phyloP scores from a whole-genome alignment of 345 rosid genomes.

The Gossypium anomalum region DNA sequence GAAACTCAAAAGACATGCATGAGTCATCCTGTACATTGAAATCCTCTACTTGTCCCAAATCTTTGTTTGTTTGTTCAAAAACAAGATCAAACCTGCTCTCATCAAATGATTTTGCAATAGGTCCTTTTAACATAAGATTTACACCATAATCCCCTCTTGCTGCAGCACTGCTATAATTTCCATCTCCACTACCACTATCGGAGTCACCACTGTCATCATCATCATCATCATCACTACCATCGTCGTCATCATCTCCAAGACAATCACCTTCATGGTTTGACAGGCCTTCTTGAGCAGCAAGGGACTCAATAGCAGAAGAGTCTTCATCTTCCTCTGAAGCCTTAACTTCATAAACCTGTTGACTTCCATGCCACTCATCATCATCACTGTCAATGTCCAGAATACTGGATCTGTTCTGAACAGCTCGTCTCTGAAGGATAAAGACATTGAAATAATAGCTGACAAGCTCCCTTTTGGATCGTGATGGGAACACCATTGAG shows the following conservation, averaged over 20 bases:
- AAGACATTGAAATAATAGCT: conserved; percentile 59
- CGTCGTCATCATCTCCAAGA: conserved; percentile 23
- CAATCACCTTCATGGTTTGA: conserved; percentile 19
- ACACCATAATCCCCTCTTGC: conserved; percentile 28
- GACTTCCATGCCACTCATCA: conserved; percentile 42
- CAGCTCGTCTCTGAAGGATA: conserved; percentile 40
- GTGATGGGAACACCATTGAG: conserved; percentile 42
- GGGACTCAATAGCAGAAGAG: conserved; percentile 40
- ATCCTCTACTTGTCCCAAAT: conserved; percentile 14
- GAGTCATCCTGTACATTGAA: conserved; percentile 31
- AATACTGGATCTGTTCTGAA: conserved; percentile 39
- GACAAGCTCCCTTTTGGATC: conserved; percentile 33
- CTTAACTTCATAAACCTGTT: not conserved
- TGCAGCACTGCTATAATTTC: conserved; percentile 5
- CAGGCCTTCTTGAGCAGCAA: conserved; percentile 17
- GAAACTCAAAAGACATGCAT: conserved; percentile 33
- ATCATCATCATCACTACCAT: not conserved
- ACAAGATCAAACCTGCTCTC: conserved; percentile 1
- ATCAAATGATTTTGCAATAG: conserved; percentile 5
- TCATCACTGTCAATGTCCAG: conserved; percentile 45
- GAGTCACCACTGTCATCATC: not conserved
- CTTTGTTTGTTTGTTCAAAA: conserved; percentile 9
- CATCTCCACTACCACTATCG: conserved; percentile 6
- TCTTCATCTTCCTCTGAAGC: conserved; percentile 31
- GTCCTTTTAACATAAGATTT: conserved; percentile 21